Base-by-base conservation (phyloP, 1,284 basidiomycete species). In the Megacollybia platyphylla region DNA sequence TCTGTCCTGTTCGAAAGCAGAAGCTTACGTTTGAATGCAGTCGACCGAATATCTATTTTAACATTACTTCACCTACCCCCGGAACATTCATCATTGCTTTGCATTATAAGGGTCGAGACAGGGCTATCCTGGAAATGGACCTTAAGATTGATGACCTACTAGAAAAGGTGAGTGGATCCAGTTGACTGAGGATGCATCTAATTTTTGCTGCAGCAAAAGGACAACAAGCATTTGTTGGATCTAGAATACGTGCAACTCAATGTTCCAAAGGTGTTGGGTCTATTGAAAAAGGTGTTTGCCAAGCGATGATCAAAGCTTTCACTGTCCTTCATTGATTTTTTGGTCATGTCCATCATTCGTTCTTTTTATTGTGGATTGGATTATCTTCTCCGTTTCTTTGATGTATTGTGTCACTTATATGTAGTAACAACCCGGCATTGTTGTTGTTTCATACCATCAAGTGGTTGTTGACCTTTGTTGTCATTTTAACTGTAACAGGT, bases 41-140 rank as follows among this genome's bases (percentile, higher is more conserved):
- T 44, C 88, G 93, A 36, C 86, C 91, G 36, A 94, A 96, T 61
- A 97, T 97, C 54, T 98, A 91, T 67, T 98, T 98, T 77, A 96
- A 94, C 58, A 91, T 98, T 60, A 90, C 86, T 18, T 97, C 93
- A 20, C 96, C 96, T 1, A 89, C 89, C 5, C 96, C 96, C 0
- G 96, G 96, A 35, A 97, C 96, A 7, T 99, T 97, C 62, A 91
- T 98, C 59, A 98, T 99, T 52, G 93, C 94, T 6, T 68, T 99
- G 42, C 93, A 97, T 64, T 98, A 97, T 71, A 97, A 97, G 64
- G 93, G 93, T 30, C 77, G 96, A n/a, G 93, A 97, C 57, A 97
- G 97, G 68, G 92, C 96, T 13, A 97, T 99, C 53, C 73, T 98
- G 38, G 96, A 99, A 72, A 98, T 98, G 93, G 96, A 98, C 64